Conservation (phyloP, 768 basidiomycete species). For the Phlebiopsis gigantea region DNA sequence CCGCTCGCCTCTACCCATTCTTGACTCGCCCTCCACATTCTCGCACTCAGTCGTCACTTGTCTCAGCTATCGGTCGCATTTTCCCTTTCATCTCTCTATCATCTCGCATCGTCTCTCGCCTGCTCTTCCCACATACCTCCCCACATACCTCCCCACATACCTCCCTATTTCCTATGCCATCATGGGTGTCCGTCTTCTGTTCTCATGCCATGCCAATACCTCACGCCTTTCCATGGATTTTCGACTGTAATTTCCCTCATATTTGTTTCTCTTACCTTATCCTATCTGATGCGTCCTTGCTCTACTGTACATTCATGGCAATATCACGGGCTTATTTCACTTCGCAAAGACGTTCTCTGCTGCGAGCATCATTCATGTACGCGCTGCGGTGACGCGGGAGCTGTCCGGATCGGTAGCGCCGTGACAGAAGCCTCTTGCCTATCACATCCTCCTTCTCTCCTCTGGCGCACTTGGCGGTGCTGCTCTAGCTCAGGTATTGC, state of each 20-base stretch:
- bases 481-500: conserved; percentile 5
- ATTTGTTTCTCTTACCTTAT: background rate
- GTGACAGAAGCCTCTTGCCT: background rate
- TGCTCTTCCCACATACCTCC: background rate
- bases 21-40: conserved; percentile 8
- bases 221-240: background rate
- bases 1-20: conserved; percentile 5
- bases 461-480: conserved; percentile 3
- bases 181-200: background rate
- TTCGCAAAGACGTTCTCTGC: background rate
- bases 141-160: background rate
- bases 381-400: background rate
- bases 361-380: background rate
- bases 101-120: conserved; percentile 15
- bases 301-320: conserved; percentile 7
- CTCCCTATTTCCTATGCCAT: background rate
- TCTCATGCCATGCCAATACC: conserved; percentile 1
- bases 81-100: conserved; percentile 14
- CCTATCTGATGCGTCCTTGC: conserved; percentile 8
- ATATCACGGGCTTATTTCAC: background rate
- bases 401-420: background rate
- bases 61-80: conserved; percentile 14
- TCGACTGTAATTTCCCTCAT: background rate
- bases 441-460: conserved; percentile 3
- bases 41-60: conserved; percentile 12